phyloP scores from a whole-genome alignment of 371 early-diverging fungal species.

The Aphelidium insulamus region DNA sequence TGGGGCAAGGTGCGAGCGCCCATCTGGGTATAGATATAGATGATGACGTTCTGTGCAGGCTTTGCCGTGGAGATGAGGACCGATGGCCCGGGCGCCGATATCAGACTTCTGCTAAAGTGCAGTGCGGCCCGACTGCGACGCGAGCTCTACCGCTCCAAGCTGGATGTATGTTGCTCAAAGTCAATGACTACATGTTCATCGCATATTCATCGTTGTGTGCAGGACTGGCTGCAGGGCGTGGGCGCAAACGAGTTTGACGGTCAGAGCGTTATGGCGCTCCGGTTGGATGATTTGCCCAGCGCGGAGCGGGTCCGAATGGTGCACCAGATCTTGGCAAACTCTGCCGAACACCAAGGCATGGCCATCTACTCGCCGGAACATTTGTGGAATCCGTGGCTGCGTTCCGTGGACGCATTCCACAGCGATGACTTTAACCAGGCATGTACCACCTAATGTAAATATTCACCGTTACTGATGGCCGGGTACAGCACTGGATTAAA shows the following conservation, averaged over 20 bases:
- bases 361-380: constrained; percentile 28
- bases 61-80: too few species aligned
- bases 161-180: too few species aligned
- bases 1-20: too few species aligned
- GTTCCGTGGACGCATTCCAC: constrained; percentile 29
- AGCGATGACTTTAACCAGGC: constrained; percentile 46
- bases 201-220: too few species aligned
- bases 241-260: constrained; percentile 14
- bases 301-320: constrained; percentile 52
- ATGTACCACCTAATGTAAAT: constrained; percentile 3
- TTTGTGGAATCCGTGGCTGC: constrained; percentile 8
- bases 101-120: too few species aligned
- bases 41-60: too few species aligned
- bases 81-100: too few species aligned
- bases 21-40: too few species aligned
- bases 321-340: constrained; percentile 38
- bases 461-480: neutral
- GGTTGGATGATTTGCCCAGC: constrained; percentile 15
- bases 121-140: too few species aligned
- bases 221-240: constrained; percentile 42
- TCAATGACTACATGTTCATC: too few species aligned
- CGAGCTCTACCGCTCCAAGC: too few species aligned
- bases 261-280: constrained; percentile 7
- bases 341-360: constrained; percentile 42
- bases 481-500: constrained; percentile 36